A percentile compares a stretch with the other conserved stretches of the same genome.
Conservation (phyloP, 192 early-diverging fungal genomes). For the Coemansia sp. region DNA sequence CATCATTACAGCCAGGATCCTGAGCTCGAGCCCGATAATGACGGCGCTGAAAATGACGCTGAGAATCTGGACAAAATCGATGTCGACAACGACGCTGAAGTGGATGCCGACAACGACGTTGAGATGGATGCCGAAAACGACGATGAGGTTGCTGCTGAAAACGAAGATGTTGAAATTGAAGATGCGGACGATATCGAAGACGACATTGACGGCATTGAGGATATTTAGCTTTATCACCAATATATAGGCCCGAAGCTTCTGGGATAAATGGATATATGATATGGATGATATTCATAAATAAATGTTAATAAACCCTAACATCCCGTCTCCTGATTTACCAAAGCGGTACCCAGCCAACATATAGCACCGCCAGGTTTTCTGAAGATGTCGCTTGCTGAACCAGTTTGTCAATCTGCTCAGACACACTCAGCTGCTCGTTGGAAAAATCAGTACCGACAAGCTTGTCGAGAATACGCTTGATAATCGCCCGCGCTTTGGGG, state of each 20-base stretch:
- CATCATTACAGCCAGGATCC: slow-evolving; percentile 18
- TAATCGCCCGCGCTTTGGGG: slow-evolving; percentile 78
- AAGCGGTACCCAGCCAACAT: slow-evolving; percentile 36
- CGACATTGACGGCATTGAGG: too few relatives aligned
- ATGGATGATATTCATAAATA: background rate
- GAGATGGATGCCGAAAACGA: slow-evolving; percentile 8
- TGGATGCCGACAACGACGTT: slow-evolving; percentile 77
- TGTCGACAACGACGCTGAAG: slow-evolving; percentile 91
- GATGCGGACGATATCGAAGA: background rate
- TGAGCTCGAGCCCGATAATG: background rate
- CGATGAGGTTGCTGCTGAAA: background rate
- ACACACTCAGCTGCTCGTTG: slow-evolving; percentile 73
- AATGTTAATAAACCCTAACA: too few relatives aligned
- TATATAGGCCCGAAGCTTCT: too few relatives aligned
- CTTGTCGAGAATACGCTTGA: slow-evolving; percentile 94
- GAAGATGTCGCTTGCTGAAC: slow-evolving; percentile 89
- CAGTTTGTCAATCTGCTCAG: slow-evolving; percentile 87
- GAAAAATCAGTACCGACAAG: slow-evolving; percentile 94
- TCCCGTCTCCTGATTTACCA: too few relatives aligned
- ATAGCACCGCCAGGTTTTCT: slow-evolving; percentile 71
- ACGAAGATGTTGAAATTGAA: background rate
- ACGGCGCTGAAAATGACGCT: background rate
- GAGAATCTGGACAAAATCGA: slow-evolving; percentile 80
- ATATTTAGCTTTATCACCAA: background rate
- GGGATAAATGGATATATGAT: too few relatives aligned